Evolutionary conservation across 1,284 basidiomycete genomes (phyloP).

Genomic region (Moniliophthora roreri): DNA sequence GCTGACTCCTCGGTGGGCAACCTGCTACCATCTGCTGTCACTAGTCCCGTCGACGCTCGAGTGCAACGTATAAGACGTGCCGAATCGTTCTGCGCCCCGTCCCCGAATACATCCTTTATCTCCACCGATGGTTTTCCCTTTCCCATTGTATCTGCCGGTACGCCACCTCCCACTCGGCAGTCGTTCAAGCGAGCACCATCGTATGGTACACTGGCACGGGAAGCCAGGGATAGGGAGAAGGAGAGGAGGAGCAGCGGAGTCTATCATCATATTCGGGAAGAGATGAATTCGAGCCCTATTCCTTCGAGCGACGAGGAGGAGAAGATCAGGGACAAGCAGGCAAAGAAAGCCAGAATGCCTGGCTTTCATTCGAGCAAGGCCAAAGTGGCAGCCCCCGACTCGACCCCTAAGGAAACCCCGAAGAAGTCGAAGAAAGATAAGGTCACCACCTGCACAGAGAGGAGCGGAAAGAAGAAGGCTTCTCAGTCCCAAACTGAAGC

Average conservation of each 20-base stretch:
- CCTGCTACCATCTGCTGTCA: constrained; percentile 24
- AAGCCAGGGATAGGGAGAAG: constrained; percentile 26
- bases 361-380: constrained; percentile 1
- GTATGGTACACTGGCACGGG: constrained; percentile 44
- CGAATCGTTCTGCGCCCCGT: constrained; percentile 38
- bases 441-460: background rate
- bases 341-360: constrained; percentile 9
- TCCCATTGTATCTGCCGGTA: constrained; percentile 4
- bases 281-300: constrained; percentile 10
- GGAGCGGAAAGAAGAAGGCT: background rate
- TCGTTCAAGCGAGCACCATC: constrained; percentile 49
- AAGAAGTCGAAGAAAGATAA: constrained; percentile 19
- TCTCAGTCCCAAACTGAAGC: background rate
- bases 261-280: constrained; percentile 3
- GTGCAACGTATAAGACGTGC: constrained; percentile 41
- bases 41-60: constrained; percentile 31
- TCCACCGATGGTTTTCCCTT: constrained; percentile 3
- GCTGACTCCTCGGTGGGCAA: constrained; percentile 10
- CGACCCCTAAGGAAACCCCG: constrained; percentile 20
- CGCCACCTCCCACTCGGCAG: constrained; percentile 20
- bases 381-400: background rate
- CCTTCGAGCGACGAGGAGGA: constrained; percentile 18
- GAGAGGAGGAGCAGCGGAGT: constrained; percentile 9
- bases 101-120: constrained; percentile 19
- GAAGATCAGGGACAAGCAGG: constrained; percentile 14